phyloP scores from a whole-genome alignment of 2,329 filamentous ascomycete genomes.

The Colletotrichum lupini region DNA sequence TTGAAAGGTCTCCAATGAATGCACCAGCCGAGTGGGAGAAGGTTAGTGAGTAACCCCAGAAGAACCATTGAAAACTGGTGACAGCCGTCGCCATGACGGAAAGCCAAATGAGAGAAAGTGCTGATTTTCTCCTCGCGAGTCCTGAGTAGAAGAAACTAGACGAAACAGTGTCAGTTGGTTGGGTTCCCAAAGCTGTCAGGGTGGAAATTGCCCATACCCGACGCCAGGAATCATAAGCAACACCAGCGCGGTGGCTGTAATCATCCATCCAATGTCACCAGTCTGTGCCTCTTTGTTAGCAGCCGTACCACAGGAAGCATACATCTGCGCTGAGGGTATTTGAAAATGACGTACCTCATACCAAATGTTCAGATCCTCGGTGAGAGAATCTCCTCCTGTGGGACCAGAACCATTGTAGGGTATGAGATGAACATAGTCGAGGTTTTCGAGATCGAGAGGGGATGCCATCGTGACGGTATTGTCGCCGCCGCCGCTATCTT shows the following conservation, averaged over 20 bases:
- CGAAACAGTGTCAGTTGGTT: constrained; percentile 17
- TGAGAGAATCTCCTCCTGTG: constrained; percentile 75
- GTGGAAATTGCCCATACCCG: constrained; percentile 52
- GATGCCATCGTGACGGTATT: constrained; percentile 20
- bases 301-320: not conserved
- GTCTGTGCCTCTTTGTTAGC: constrained; percentile 59
- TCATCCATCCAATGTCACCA: constrained; percentile 88
- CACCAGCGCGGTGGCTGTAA: constrained; percentile 84
- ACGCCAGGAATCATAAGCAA: constrained; percentile 94
- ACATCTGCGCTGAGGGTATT: not conserved
- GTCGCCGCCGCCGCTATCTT: constrained; percentile 6
- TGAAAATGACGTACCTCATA: constrained; percentile 67
- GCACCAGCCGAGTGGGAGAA: constrained; percentile 82
- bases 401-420: constrained; percentile 73
- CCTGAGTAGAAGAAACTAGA: constrained; percentile 89
- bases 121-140: constrained; percentile 88
- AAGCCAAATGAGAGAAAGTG: constrained; percentile 89
- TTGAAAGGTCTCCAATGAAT: constrained; percentile 82
- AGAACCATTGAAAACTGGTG: constrained; percentile 93
- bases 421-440: constrained; percentile 58
- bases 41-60: constrained; percentile 87
- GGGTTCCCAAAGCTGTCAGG: not conserved
- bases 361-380: constrained; percentile 79
- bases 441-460: constrained; percentile 54
- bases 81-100: constrained; percentile 88